A percentile compares a stretch with the other conserved stretches of the same genome.
These are phyloP conservation scores for Nakaseomyces nivariensis DNA, from an alignment of 1,139 yeast species.

Conservation along the genomic window DNA sequence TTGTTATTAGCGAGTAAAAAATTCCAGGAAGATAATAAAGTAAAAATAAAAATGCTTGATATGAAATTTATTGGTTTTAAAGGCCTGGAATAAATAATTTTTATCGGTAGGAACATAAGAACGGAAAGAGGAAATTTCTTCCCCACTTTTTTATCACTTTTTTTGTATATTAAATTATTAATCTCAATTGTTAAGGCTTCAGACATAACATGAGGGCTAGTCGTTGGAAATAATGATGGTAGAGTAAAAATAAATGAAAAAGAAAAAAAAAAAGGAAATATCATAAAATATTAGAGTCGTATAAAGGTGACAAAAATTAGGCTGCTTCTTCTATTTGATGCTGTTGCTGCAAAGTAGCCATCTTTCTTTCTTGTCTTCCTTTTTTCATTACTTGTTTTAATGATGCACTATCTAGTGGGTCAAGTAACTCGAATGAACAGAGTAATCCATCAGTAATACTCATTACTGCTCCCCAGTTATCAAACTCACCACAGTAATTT, in stretches of 20 bases:
- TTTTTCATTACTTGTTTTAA: slow-evolving; percentile 80
- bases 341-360: slow-evolving; percentile 29
- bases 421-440: slow-evolving; percentile 94
- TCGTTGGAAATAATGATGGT: too few relatives aligned
- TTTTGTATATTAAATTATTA: too few relatives aligned
- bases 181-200: too few relatives aligned
- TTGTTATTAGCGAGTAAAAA: neutral
- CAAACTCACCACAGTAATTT: slow-evolving; percentile 95
- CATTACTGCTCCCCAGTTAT: slow-evolving; percentile 99
- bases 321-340: neutral
- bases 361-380: slow-evolving; percentile 61
- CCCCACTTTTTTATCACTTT: too few relatives aligned
- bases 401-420: slow-evolving; percentile 85
- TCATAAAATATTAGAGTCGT: too few relatives aligned
- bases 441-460: slow-evolving; percentile 89
- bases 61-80: neutral
- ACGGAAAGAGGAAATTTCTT: too few relatives aligned
- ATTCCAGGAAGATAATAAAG: neutral
- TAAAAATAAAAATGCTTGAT: neutral
- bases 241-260: too few relatives aligned
- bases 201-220: too few relatives aligned
- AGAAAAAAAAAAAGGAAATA: too few relatives aligned
- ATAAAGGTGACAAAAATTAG: too few relatives aligned
- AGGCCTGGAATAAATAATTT: neutral
- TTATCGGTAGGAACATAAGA: too few relatives aligned